Conservation (phyloP, 169 alveolate species). For the Prorocentrum cordatum region DNA sequence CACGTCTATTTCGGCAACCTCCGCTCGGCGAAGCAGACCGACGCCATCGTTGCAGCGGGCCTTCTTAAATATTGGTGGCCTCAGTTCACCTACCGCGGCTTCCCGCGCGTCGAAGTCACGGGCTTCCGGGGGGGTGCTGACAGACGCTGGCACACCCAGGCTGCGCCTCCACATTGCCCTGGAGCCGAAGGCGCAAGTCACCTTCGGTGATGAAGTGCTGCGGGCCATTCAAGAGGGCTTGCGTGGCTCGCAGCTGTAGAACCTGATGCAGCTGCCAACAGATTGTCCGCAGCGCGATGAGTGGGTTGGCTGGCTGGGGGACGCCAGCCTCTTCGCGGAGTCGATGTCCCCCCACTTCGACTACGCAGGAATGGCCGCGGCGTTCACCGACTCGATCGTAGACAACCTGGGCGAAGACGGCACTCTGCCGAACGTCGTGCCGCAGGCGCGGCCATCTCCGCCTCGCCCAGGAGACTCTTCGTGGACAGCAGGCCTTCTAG, state of each 20-base stretch:
- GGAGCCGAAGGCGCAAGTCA: neutral
- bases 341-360: neutral
- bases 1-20: constrained; percentile 1
- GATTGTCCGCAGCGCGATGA: constrained; percentile 30
- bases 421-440: neutral
- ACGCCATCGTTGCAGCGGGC: neutral
- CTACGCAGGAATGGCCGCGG: neutral
- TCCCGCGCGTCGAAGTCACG: neutral
- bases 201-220: neutral
- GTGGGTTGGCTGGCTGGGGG: constrained; percentile 18
- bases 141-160: neutral
- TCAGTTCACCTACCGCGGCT: neutral
- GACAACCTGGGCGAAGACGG: neutral
- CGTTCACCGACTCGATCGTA: neutral
- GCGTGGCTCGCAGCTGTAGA: neutral
- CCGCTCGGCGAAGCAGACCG: neutral
- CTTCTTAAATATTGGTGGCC: neutral
- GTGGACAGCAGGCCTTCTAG: too few relatives aligned
- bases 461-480: too few relatives aligned
- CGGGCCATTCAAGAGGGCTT: neutral
- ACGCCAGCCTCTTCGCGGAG: neutral
- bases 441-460: too few relatives aligned
- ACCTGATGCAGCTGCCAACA: constrained; percentile 16
- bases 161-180: neutral
- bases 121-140: neutral